These are phyloP conservation scores for Citrus inodora DNA, from an alignment of 345 rosid species.

Conservation along the genomic window DNA sequence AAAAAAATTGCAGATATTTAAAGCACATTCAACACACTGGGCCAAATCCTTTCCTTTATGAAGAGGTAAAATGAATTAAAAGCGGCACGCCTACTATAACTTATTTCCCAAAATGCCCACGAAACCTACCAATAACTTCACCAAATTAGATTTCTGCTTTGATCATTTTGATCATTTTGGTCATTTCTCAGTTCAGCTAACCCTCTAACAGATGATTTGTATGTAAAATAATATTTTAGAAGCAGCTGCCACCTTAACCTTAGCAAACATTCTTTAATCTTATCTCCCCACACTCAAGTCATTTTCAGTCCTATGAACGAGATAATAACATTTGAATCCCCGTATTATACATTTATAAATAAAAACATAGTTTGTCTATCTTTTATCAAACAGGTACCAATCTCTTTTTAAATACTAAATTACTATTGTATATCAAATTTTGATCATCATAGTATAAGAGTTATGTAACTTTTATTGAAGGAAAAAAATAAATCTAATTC, in stretches of 20 bases:
- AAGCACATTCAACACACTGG: not conserved
- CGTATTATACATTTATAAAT: not conserved
- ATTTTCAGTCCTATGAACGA: not conserved
- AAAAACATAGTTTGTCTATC: not conserved
- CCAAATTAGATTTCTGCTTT: not conserved
- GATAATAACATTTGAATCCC: not conserved
- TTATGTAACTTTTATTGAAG: not conserved
- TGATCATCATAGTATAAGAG: not conserved
- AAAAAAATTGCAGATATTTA: not conserved
- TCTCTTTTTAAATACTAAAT: no score
- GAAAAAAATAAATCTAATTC: no score
- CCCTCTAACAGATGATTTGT: not conserved
- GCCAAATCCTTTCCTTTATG: slow-evolving; percentile 5
- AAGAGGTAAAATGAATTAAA: slow-evolving; percentile 1
- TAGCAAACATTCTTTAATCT: not conserved
- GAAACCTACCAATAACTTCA: not conserved
- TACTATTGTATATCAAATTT: no score
- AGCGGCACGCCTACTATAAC: not conserved
- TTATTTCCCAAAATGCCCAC: slow-evolving; percentile 1
- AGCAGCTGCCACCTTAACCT: not conserved
- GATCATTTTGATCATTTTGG: slow-evolving; percentile 11
- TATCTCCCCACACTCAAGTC: not conserved
- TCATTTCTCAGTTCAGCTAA: not conserved
- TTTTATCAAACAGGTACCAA: not conserved
- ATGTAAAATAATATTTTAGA: not conserved